Conservation (phyloP, 225 moss, liverwort and hornwort genomes). For the Sphagnum tenellum region DNA sequence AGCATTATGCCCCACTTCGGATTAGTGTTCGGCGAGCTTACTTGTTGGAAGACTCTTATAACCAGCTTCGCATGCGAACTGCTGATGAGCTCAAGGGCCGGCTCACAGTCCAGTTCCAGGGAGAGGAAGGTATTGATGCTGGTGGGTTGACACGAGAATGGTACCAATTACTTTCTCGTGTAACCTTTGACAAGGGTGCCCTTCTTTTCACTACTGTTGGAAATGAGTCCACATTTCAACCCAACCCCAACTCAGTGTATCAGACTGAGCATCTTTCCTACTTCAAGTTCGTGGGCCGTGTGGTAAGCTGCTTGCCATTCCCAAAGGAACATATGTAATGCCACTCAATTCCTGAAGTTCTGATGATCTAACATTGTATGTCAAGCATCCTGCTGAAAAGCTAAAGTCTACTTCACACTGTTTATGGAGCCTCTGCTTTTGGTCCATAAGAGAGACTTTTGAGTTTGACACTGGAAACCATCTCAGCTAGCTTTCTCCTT, state of each 20-base stretch:
- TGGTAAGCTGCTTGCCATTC: conserved; percentile 45
- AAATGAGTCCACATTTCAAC: conserved; percentile 88
- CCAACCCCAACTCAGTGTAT: conserved; percentile 91
- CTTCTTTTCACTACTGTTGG: conserved; percentile 90
- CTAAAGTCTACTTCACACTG: too few species aligned
- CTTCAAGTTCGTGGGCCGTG: conserved; percentile 97
- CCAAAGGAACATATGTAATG: too few species aligned
- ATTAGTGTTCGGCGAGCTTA: conserved; percentile 79
- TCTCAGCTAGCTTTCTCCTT: too few species aligned
- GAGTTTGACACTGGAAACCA: too few species aligned
- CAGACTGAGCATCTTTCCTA: conserved; percentile 94
- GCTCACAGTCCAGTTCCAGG: conserved; percentile 89
- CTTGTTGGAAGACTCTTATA: conserved; percentile 88
- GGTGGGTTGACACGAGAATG: conserved; percentile 93
- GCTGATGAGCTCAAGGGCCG: conserved; percentile 93
- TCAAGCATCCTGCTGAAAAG: too few species aligned
- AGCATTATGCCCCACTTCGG: conserved; percentile 91
- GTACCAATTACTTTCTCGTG: conserved; percentile 87
- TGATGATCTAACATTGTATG: too few species aligned
- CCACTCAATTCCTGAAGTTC: too few species aligned
- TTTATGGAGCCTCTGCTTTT: too few species aligned
- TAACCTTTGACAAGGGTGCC: conserved; percentile 92
- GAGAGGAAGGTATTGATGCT: conserved; percentile 98
- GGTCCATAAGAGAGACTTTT: too few species aligned
- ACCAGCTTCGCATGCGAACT: conserved; percentile 93